Percentiles rank a stretch among this genome's conserved stretches.
Conservation (phyloP, 371 early-diverging fungal genomes). For the Aphelidium insulamus region DNA sequence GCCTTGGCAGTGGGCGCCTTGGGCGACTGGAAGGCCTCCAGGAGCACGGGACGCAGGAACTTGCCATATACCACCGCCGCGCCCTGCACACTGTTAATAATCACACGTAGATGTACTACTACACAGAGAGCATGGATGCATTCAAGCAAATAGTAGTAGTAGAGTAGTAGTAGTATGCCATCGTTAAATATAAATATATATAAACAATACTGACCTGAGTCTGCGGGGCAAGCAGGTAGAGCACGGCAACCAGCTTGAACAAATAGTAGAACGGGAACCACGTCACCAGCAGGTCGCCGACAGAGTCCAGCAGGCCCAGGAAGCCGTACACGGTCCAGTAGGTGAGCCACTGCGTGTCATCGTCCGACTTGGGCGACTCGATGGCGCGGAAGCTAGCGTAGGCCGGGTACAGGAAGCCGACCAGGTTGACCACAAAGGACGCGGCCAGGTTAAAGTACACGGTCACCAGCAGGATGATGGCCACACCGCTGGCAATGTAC, state of each 20-base stretch:
- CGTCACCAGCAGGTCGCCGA: slow-evolving; percentile 51
- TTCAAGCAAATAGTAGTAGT: neutral
- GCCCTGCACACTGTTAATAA: no score
- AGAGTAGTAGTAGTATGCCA: no score
- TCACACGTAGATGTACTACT: no score
- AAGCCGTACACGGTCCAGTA: slow-evolving; percentile 67
- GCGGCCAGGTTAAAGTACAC: slow-evolving; percentile 76
- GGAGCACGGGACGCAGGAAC: slow-evolving; percentile 28
- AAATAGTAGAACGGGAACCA: slow-evolving; percentile 87
- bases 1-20: slow-evolving; percentile 12
- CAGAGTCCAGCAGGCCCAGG: slow-evolving; percentile 60
- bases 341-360: slow-evolving; percentile 71
- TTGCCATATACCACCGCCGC: slow-evolving; percentile 25
- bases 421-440: slow-evolving; percentile 45
- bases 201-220: slow-evolving; percentile 34
- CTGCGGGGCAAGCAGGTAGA: slow-evolving; percentile 61
- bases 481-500: slow-evolving; percentile 38
- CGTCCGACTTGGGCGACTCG: slow-evolving; percentile 45
- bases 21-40: slow-evolving; percentile 12
- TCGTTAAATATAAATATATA: no score
- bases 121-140: no score
- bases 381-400: slow-evolving; percentile 81
- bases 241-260: slow-evolving; percentile 61
- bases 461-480: slow-evolving; percentile 29
- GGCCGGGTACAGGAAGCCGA: slow-evolving; percentile 80